Evolutionary conservation across 2,329 filamentous ascomycete species (phyloP).

Genomic region (Cordyceps javanica): DNA sequence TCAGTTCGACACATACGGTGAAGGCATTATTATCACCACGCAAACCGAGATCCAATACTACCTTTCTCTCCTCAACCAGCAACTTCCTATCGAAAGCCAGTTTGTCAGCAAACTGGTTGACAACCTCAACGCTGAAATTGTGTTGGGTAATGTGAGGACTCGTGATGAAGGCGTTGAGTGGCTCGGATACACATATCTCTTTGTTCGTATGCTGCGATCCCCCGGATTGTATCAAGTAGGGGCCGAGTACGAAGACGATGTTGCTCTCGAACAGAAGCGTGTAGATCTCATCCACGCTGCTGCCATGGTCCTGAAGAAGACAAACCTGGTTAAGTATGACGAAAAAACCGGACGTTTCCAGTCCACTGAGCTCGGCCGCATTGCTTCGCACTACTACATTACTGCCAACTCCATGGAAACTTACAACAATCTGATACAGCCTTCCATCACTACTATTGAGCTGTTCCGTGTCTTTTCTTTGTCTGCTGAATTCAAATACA

Average conservation of each 20-base stretch:
- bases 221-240: slow-evolving; percentile 94
- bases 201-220: slow-evolving; percentile 93
- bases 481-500: slow-evolving; percentile 98
- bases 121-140: slow-evolving; percentile 93
- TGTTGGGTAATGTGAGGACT: slow-evolving; percentile 84
- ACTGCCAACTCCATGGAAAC: slow-evolving; percentile 94
- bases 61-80: slow-evolving; percentile 91
- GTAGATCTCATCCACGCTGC: slow-evolving; percentile 97
- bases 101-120: slow-evolving; percentile 89
- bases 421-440: slow-evolving; percentile 92
- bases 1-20: slow-evolving; percentile 95
- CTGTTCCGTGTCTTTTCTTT: slow-evolving; percentile 94
- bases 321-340: slow-evolving; percentile 88
- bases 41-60: slow-evolving; percentile 96
- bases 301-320: slow-evolving; percentile 77
- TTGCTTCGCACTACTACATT: slow-evolving; percentile 98
- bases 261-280: slow-evolving; percentile 86
- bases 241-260: slow-evolving; percentile 89
- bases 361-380: slow-evolving; percentile 87
- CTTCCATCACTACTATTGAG: slow-evolving; percentile 87
- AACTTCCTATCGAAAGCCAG: slow-evolving; percentile 95
- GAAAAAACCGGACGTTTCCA: slow-evolving; percentile 86
- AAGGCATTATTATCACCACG: slow-evolving; percentile 97
- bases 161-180: slow-evolving; percentile 98
- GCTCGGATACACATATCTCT: slow-evolving; percentile 97